These are phyloP conservation scores for Pseudocercospora eumusae DNA, from an alignment of 2,329 filamentous ascomycete species.

Conservation along the genomic window DNA sequence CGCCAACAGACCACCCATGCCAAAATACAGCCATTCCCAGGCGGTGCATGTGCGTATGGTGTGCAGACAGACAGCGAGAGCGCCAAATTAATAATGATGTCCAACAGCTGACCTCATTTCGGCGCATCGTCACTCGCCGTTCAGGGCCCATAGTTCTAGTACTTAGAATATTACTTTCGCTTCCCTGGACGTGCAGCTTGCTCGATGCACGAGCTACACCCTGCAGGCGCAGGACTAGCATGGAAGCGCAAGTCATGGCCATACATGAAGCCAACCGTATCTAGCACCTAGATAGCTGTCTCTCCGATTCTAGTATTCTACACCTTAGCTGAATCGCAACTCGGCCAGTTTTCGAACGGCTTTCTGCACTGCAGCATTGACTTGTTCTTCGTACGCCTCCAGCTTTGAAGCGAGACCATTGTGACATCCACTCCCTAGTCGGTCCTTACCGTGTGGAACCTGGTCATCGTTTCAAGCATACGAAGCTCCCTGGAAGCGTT, in stretches of 20 bases:
- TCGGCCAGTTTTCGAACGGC: conserved; percentile 1
- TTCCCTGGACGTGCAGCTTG: conserved; percentile 18
- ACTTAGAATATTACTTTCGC: conserved; percentile 7
- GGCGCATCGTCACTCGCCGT: not conserved
- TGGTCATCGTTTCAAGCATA: conserved; percentile 13
- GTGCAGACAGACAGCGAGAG: not conserved
- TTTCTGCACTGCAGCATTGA: conserved; percentile 3
- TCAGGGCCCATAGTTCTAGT: conserved; percentile 2
- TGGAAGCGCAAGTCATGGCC: conserved; percentile 16
- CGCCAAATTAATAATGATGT: not conserved
- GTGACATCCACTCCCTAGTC: conserved; percentile 16
- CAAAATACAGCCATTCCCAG: not conserved
- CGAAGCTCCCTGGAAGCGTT: not conserved
- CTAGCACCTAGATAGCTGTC: conserved; percentile 7
- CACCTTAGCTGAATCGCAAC: conserved; percentile 4
- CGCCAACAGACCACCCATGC: not conserved
- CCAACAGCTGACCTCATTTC: not conserved
- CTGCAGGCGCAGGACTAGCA: conserved; percentile 17
- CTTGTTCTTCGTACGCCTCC: not conserved
- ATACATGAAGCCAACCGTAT: conserved; percentile 20
- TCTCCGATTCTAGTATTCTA: not conserved
- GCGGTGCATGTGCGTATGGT: not conserved
- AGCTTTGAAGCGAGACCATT: conserved; percentile 13
- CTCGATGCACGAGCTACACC: conserved; percentile 16
- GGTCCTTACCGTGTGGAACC: conserved; percentile 25